These are phyloP conservation scores for Bacidia rubella DNA, from an alignment of 495 filamentous ascomycete species.

Conservation along the genomic window DNA sequence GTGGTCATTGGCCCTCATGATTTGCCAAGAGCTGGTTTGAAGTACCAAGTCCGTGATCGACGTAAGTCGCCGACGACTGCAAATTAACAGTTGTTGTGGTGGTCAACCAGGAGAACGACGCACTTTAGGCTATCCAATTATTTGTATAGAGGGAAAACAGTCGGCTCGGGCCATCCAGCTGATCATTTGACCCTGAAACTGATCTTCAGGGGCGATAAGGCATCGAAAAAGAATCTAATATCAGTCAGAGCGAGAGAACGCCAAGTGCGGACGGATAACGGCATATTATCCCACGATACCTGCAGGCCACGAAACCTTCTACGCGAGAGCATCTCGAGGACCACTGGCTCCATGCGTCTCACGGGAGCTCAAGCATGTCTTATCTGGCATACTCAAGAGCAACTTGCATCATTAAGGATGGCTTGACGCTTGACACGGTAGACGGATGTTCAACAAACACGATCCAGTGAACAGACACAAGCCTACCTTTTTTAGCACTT, in stretches of 20 bases:
- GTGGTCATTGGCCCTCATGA: background rate
- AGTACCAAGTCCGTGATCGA: too few relatives aligned
- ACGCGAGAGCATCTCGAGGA: background rate
- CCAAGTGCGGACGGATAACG: too few relatives aligned
- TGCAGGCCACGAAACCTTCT: background rate
- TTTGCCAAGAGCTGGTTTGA: background rate
- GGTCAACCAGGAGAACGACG: background rate
- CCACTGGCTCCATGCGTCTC: constrained; percentile 23
- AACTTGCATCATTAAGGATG: too few relatives aligned
- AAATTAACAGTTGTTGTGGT: background rate
- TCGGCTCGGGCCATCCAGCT: background rate
- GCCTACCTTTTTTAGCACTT: too few relatives aligned
- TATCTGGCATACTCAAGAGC: too few relatives aligned
- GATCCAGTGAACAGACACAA: background rate
- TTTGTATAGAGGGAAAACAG: background rate
- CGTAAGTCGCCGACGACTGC: background rate
- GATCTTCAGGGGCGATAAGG: background rate
- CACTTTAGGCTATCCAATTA: background rate
- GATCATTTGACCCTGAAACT: background rate
- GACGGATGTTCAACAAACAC: too few relatives aligned
- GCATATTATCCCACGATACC: too few relatives aligned
- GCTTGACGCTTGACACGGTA: too few relatives aligned
- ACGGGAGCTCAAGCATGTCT: constrained; percentile 9
- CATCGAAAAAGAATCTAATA: too few relatives aligned
- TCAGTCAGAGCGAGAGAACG: too few relatives aligned